phyloP scores from a whole-genome alignment of 2,329 filamentous ascomycete species.

The Fusarium citri region DNA sequence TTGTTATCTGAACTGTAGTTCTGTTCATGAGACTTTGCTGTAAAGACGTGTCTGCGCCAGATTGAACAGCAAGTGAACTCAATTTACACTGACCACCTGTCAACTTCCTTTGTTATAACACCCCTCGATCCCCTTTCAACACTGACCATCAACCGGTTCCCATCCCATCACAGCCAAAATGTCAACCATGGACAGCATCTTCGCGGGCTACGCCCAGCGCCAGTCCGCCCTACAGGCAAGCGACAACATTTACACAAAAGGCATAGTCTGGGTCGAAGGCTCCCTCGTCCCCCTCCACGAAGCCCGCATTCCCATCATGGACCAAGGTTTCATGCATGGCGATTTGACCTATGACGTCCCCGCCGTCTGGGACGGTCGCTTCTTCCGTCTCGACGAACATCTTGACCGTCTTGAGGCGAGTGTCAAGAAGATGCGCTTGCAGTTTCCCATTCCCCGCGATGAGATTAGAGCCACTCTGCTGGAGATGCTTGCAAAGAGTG shows the following conservation, averaged over 20 bases:
- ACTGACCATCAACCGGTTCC: too few relatives aligned
- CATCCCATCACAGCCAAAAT: conserved; percentile 40
- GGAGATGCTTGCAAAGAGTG: conserved; percentile 59
- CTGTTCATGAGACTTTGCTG: not conserved
- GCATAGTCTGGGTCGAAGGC: conserved; percentile 61
- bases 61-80: not conserved
- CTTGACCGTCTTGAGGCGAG: conserved; percentile 56
- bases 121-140: too few relatives aligned
- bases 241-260: conserved; percentile 45
- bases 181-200: conserved; percentile 58
- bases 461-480: conserved; percentile 55
- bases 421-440: conserved; percentile 59
- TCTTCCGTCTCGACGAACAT: conserved; percentile 64
- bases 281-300: conserved; percentile 57
- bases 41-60: not conserved
- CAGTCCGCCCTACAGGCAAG: conserved; percentile 42
- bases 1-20: not conserved
- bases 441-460: conserved; percentile 54
- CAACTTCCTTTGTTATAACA: not conserved
- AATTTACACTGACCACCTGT: not conserved
- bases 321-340: conserved; percentile 64
- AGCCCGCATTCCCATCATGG: conserved; percentile 61
- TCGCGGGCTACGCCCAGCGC: conserved; percentile 52
- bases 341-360: conserved; percentile 66
- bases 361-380: conserved; percentile 62